Conservation (phyloP, 148 eudicot species). For the Dysphania ambrosioides region DNA sequence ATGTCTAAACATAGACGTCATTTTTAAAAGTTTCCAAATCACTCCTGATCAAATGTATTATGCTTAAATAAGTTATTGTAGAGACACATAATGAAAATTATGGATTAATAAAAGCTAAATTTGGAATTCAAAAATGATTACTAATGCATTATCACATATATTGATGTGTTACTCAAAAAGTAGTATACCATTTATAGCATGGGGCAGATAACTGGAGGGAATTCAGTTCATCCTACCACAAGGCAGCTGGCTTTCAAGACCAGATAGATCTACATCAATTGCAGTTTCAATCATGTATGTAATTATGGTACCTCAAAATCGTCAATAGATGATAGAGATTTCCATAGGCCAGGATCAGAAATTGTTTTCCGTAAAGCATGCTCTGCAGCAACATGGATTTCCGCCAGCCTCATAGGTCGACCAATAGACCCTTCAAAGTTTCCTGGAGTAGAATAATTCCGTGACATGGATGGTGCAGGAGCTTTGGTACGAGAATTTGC, state of each 20-base stretch:
- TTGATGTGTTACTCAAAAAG: not conserved
- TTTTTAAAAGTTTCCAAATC: no score
- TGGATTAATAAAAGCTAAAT: not conserved
- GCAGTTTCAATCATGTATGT: not conserved
- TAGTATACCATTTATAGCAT: not conserved
- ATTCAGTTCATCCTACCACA: not conserved
- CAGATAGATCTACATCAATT: not conserved
- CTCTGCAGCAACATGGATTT: conserved; percentile 86
- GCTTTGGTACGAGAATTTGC: conserved; percentile 39
- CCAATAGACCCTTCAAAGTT: conserved; percentile 65
- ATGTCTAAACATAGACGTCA: not conserved
- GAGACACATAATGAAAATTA: not conserved
- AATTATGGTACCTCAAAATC: conserved; percentile 73
- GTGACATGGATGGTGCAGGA: conserved; percentile 51
- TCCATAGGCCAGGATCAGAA: conserved; percentile 64
- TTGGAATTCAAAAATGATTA: not conserved
- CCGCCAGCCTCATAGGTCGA: conserved; percentile 94
- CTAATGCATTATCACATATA: not conserved
- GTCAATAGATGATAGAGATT: conserved; percentile 68
- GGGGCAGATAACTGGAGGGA: not conserved
- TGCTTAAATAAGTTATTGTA: no score
- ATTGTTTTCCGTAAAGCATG: conserved; percentile 76
- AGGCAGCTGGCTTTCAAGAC: not conserved
- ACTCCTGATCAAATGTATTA: no score
- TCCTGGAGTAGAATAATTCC: conserved; percentile 83